Conservation (phyloP, 2,329 filamentous ascomycete species). For the Ophiostoma piceae region DNA sequence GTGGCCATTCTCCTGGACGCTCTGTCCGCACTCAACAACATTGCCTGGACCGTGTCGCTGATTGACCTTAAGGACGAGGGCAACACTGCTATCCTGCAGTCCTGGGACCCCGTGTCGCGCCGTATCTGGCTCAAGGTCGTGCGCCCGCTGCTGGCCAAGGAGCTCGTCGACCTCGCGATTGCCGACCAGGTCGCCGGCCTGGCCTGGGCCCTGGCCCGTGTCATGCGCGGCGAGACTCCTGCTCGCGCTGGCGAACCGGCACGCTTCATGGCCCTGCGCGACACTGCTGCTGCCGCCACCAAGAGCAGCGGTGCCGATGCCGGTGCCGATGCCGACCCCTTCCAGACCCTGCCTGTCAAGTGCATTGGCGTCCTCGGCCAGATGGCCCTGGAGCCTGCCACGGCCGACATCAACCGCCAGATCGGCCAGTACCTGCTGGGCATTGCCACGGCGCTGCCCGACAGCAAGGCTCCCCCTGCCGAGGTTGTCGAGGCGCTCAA, state of each 20-base stretch:
- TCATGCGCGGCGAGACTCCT: constrained; percentile 46
- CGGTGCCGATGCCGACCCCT: constrained; percentile 41
- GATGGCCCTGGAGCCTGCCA: constrained; percentile 52
- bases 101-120: constrained; percentile 51
- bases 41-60: constrained; percentile 60
- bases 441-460: constrained; percentile 44
- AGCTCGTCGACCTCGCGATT: constrained; percentile 57
- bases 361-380: constrained; percentile 62
- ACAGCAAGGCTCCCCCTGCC: constrained; percentile 45
- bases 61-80: constrained; percentile 53
- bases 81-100: constrained; percentile 47
- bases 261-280: constrained; percentile 60
- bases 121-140: constrained; percentile 55
- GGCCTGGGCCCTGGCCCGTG: constrained; percentile 59
- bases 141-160: constrained; percentile 52
- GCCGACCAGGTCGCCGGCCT: constrained; percentile 59
- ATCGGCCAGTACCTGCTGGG: constrained; percentile 59
- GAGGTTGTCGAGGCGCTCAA: constrained; percentile 60
- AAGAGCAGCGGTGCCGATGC: constrained; percentile 29
- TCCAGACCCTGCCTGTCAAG: constrained; percentile 60
- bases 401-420: constrained; percentile 52
- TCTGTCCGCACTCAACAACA: constrained; percentile 59
- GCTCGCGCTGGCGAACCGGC: constrained; percentile 51
- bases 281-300: constrained; percentile 32
- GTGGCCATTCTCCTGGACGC: constrained; percentile 48